phyloP scores from a whole-genome alignment of 768 basidiomycete species.

The Mycena galopus region DNA sequence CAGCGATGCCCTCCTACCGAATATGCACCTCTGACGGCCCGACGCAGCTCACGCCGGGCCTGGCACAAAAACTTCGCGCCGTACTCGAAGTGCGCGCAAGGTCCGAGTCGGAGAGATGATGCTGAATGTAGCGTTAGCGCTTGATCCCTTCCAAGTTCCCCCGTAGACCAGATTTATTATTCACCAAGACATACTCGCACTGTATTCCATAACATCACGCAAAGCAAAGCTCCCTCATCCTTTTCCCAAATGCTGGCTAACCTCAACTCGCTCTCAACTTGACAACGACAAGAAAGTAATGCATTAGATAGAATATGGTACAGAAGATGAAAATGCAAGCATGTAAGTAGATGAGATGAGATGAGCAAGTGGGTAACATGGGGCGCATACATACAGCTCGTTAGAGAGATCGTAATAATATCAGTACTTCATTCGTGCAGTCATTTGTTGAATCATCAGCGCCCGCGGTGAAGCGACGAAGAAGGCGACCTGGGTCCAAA shows the following conservation, averaged over 20 bases:
- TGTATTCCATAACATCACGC: constrained; percentile 12
- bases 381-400: neutral
- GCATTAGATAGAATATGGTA: constrained; percentile 23
- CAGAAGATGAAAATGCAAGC: constrained; percentile 1
- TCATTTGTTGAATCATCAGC: too few relatives aligned
- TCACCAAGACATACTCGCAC: neutral
- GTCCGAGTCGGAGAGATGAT: constrained; percentile 51
- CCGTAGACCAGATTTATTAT: neutral
- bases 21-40: constrained; percentile 83
- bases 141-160: neutral
- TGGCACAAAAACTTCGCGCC: constrained; percentile 62
- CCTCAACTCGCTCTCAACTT: too few relatives aligned
- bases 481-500: constrained; percentile 83
- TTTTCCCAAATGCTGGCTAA: neutral
- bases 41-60: constrained; percentile 75
- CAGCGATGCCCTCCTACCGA: constrained; percentile 86
- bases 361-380: neutral
- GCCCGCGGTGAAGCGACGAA: neutral
- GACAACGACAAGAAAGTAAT: constrained; percentile 22
- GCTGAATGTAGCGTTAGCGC: too few relatives aligned
- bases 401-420: constrained; percentile 1
- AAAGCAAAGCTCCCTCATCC: constrained; percentile 1
- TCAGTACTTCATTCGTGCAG: too few relatives aligned
- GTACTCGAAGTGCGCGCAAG: constrained; percentile 50
- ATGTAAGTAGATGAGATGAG: neutral